phyloP scores from a whole-genome alignment of 495 filamentous ascomycete species.

The Podospora didyma region DNA sequence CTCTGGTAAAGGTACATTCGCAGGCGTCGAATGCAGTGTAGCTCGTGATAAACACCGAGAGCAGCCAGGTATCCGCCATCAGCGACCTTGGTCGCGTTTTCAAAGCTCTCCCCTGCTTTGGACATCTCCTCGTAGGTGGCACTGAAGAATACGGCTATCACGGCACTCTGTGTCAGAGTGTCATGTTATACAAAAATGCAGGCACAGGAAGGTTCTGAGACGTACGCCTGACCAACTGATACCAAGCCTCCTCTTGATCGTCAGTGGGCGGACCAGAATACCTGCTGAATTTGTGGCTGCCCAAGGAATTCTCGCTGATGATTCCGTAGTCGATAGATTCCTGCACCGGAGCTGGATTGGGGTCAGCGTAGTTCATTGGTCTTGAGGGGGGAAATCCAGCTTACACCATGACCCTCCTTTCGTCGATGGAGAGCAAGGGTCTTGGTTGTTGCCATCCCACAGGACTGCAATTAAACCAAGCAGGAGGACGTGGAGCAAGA shows the following conservation, averaged over 20 bases:
- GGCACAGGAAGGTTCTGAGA: too few relatives aligned
- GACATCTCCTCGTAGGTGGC: slow-evolving; percentile 10
- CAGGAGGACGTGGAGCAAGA: too few relatives aligned
- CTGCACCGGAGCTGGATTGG: slow-evolving; percentile 12
- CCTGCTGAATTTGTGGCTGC: slow-evolving; percentile 3
- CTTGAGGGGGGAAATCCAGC: too few relatives aligned
- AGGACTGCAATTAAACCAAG: too few relatives aligned
- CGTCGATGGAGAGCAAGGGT: too few relatives aligned
- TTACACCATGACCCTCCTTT: too few relatives aligned
- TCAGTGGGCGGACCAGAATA: slow-evolving; percentile 10
- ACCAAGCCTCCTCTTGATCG: slow-evolving; percentile 11
- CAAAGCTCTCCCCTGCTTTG: slow-evolving; percentile 5
- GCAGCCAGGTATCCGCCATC: slow-evolving; percentile 14
- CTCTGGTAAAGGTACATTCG: slow-evolving; percentile 10
- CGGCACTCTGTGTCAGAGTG: not conserved
- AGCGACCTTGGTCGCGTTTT: slow-evolving; percentile 4
- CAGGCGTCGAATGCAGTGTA: slow-evolving; percentile 18
- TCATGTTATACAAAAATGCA: too few relatives aligned
- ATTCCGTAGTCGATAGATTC: slow-evolving; percentile 10
- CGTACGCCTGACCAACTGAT: slow-evolving; percentile 13
- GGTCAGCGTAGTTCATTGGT: too few relatives aligned
- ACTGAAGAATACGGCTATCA: slow-evolving; percentile 8
- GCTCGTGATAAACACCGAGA: slow-evolving; percentile 17
- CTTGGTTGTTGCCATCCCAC: too few relatives aligned
- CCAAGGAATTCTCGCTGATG: slow-evolving; percentile 7